These are phyloP conservation scores for Passiflora organensis DNA, from an alignment of 345 rosid species.

Conservation along the genomic window DNA sequence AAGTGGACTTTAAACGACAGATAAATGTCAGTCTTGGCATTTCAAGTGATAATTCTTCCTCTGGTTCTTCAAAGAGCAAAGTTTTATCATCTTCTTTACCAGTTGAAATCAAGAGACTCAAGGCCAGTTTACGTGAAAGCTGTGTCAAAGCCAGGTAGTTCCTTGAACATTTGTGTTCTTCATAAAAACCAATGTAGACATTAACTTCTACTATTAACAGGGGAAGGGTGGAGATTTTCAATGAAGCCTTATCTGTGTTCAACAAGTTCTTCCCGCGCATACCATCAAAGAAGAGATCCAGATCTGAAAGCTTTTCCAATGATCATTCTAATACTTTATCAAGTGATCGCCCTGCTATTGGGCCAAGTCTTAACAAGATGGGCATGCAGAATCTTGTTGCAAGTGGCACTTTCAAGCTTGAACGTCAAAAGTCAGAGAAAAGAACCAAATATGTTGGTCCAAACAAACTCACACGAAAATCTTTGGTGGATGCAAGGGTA, in stretches of 20 bases:
- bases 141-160: constrained; percentile 76
- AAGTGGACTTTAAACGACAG: constrained; percentile 65
- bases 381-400: constrained; percentile 64
- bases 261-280: constrained; percentile 68
- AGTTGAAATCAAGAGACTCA: constrained; percentile 76
- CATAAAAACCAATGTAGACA: constrained; percentile 18
- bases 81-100: constrained; percentile 41
- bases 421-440: constrained; percentile 70
- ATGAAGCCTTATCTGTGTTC: constrained; percentile 73
- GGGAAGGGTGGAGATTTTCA: constrained; percentile 68
- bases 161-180: constrained; percentile 22
- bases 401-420: constrained; percentile 58
- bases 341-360: constrained; percentile 53
- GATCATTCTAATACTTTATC: constrained; percentile 54
- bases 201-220: constrained; percentile 43
- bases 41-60: constrained; percentile 65
- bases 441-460: constrained; percentile 60
- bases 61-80: constrained; percentile 59
- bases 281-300: constrained; percentile 82
- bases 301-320: constrained; percentile 58
- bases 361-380: constrained; percentile 59
- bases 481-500: constrained; percentile 71
- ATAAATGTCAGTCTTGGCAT: constrained; percentile 67
- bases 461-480: constrained; percentile 89
- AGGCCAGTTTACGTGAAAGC: constrained; percentile 58